Percentiles rank a stretch among this genome's conserved stretches.
Conservation (phyloP, 306 rosid genomes). For the Erythrophleum fordii region DNA sequence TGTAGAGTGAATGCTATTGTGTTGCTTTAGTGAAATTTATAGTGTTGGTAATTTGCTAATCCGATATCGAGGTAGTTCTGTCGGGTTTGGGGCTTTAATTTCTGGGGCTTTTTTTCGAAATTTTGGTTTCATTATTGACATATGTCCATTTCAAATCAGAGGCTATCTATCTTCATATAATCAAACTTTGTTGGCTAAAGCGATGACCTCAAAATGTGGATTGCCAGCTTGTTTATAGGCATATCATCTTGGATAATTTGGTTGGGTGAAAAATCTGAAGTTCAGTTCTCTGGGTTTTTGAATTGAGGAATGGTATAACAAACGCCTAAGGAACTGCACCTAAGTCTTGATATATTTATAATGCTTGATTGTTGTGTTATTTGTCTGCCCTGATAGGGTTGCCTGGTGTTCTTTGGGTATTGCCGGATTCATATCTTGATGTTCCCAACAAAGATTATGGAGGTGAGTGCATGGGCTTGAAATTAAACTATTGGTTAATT, state of each 20-base stretch:
- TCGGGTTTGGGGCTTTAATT: not conserved
- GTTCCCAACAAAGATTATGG: constrained; percentile 97
- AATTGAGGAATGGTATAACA: not conserved
- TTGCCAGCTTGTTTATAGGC: not conserved
- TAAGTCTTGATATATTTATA: not conserved
- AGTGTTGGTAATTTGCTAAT: not conserved
- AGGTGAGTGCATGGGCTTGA: constrained; percentile 53
- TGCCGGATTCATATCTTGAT: constrained; percentile 95
- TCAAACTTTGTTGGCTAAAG: not conserved
- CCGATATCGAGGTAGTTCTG: not conserved
- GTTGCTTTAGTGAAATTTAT: not conserved
- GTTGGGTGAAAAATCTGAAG: not conserved
- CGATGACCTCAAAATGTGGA: not conserved
- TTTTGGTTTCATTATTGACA: not conserved
- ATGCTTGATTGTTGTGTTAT: constrained; percentile 16
- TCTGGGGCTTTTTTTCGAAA: not conserved
- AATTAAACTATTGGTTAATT: not conserved
- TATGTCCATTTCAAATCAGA: not conserved
- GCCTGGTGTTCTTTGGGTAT: constrained; percentile 93
- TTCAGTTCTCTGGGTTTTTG: not conserved
- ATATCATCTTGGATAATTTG: not conserved
- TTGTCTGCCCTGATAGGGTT: constrained; percentile 48
- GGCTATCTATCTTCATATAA: not conserved
- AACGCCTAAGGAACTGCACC: not conserved
- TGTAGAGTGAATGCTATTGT: not conserved